Base-by-base conservation (phyloP, 2,329 filamentous ascomycete species). In the Sphaerulina populicola region DNA sequence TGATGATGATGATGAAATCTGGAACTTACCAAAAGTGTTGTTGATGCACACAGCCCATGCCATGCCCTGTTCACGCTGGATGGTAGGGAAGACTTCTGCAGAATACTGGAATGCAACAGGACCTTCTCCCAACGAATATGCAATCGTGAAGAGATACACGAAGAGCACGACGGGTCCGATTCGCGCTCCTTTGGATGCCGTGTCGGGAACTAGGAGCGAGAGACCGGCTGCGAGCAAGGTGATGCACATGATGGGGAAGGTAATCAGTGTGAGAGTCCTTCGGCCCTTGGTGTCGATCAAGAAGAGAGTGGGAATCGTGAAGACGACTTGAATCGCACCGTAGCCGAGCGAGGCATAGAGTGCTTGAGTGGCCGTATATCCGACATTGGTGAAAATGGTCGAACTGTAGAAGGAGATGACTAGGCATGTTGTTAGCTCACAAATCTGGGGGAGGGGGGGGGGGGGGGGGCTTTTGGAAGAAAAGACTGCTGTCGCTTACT, bases 31-130 rank as follows among this genome's bases (percentile, higher is more conserved):
- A 31, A 72, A 74, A 18, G 70, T 72, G 64, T 74, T 73, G 62
- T 80, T 80, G 69, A 79, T 79, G 51, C 76, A 74, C 70, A 77
- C 79, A 10, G 74, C 77, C 42, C 75, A 78, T 0, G 77, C 75
- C 65, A 68, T 68, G 2, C 65, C 66, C 29, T 66, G 62, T 53
- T 72, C 70, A 55, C 72, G 69, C 38, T 73, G 66, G 36, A 72
- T 71, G 14, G 73, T 67, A 0, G 72, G 72, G 59, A 72, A 74
- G 0, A 71, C 71, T 49, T 75, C 72, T 11, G 72, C 72, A 0
- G 65, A 59, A 66, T 71, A 59, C 56, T 71, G 72, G 62, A 71
- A 71, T 4, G 69, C 68, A 0, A 70, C 68, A 0, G 69, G 69
- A 4, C 69, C 69, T 62, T 70, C 68, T 15, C 69, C 69, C 0